Evolutionary conservation across 495 filamentous ascomycete genomes (phyloP), one percentile per base, ranked within the genome.

Genomic region (Aspergillus homomorphus): DNA sequence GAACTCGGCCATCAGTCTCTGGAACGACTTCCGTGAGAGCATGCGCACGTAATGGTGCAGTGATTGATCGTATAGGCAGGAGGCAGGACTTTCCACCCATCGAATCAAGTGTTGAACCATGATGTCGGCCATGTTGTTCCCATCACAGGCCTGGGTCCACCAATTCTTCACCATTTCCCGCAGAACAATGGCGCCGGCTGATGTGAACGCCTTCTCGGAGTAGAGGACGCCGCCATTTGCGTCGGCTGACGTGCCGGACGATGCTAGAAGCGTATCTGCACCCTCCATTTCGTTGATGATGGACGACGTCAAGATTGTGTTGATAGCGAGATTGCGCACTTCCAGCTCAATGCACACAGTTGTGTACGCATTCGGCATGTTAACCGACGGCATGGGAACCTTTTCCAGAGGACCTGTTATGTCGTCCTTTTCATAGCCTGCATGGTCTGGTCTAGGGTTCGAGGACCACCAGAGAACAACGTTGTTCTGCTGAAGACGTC

Each of bases 401-500:
- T 80, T 88, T 62, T 99, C 94, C 45, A 98, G 80, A 1, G 88
- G 81, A 3, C 89, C 88, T 0, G 88, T 73, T 43, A 96, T 85
- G 69, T 98, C 91, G 70, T 99, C 94, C 62, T 88, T 89, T 70
- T 99, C 94, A 69, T 96, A 90, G 9, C 93, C 94, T 53, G 93
- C 94, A 76, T 99, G 94, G 64, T 99, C 94, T 23, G 95, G 94
- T 53, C 84, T 83, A 6, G 94, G 84, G 24, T 84, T 87, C 14
- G 80, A 79, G 30, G 92, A 96, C 94, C 94, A 99, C 94, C 94
- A 99, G n/a, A 99, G 80, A 16, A 99, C 88, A 6, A 99, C 90
- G 60, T 92, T 92, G 66, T 92, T 96, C 63, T 89, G 86, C 66
- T 94, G 91, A 52, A 99, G 76, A 12, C 95, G 85, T 52, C 94